Evolutionary conservation across 192 early-diverging fungal genomes (phyloP).

Genomic region (Backusella tarrabulga): DNA sequence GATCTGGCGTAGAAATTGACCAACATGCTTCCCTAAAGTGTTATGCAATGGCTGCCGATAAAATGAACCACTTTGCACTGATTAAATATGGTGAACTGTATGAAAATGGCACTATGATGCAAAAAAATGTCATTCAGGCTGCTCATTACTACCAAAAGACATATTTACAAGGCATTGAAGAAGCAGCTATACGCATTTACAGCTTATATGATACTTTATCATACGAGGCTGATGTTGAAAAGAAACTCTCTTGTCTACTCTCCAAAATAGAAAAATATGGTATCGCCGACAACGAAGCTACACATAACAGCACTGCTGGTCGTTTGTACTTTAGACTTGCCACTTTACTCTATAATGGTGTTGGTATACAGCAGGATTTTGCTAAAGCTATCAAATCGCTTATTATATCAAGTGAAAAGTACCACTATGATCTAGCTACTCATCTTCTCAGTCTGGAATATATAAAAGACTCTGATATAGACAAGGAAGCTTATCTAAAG

Average conservation of each 20-base stretch:
- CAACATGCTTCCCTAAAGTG: background rate
- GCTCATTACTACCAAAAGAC: background rate
- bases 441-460: background rate
- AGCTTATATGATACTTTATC: background rate
- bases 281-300: background rate
- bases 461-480: background rate
- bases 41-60: background rate
- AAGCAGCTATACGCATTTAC: background rate
- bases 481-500: background rate
- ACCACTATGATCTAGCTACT: background rate
- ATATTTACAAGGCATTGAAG: background rate
- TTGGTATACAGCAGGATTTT: background rate
- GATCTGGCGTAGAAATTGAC: background rate
- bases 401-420: background rate
- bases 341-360: background rate
- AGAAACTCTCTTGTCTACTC: background rate
- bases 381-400: background rate
- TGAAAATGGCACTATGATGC: background rate
- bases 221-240: background rate
- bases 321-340: background rate
- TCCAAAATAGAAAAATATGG: background rate
- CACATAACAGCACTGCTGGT: background rate
- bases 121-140: background rate
- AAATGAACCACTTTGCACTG: background rate
- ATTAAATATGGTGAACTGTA: background rate